phyloP scores from a whole-genome alignment of 75 land plant species.

The Larix kaempferi region DNA sequence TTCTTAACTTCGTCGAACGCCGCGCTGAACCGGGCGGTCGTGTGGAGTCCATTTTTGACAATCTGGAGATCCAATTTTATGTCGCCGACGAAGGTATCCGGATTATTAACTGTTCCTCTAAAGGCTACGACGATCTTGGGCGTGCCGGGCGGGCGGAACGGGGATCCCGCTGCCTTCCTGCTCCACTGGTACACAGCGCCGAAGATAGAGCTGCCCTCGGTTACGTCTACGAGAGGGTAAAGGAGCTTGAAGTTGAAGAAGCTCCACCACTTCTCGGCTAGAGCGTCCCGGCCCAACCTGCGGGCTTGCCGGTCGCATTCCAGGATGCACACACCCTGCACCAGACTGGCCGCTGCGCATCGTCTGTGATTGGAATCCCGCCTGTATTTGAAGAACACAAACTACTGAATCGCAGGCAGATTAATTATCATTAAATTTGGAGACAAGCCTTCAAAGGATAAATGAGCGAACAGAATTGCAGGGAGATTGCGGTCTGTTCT shows the following conservation, averaged over 20 bases:
- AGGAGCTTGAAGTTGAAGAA: conserved; percentile 40
- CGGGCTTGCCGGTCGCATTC: conserved; percentile 50
- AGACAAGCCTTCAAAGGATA: too few species aligned
- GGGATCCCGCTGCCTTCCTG: background rate
- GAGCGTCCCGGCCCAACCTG: conserved; percentile 27
- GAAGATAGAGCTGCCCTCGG: conserved; percentile 31
- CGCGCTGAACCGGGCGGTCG: conserved; percentile 37
- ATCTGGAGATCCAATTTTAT: conserved; percentile 35
- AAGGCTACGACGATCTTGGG: conserved; percentile 56
- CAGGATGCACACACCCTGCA: conserved; percentile 52
- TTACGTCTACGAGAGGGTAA: conserved; percentile 37
- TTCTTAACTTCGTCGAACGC: conserved; percentile 28
- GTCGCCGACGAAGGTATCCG: conserved; percentile 30
- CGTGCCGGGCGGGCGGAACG: background rate
- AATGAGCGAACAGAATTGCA: too few species aligned
- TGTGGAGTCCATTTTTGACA: conserved; percentile 38
- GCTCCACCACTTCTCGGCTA: conserved; percentile 67
- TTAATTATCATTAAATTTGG: too few species aligned
- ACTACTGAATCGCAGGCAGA: too few species aligned
- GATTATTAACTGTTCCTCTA: conserved; percentile 47
- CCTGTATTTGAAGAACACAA: conserved; percentile 14
- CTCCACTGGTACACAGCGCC: conserved; percentile 50
- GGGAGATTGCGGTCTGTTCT: background rate
- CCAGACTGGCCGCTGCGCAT: conserved; percentile 56
- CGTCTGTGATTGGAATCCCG: conserved; percentile 35